phyloP scores from a whole-genome alignment of 345 rosid genomes.

The Citrus medica region DNA sequence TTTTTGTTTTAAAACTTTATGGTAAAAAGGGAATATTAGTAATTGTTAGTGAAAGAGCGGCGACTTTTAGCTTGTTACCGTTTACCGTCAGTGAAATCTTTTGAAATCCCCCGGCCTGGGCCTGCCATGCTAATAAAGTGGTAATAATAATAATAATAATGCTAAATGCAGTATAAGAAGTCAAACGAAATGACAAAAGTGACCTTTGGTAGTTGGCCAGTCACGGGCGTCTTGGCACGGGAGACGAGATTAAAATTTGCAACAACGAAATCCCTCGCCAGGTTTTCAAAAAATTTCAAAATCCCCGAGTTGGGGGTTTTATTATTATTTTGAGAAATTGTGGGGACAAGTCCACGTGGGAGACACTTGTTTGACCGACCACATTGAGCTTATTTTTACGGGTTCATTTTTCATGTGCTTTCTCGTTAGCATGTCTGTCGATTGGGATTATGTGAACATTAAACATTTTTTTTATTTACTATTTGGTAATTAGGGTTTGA shows the following conservation, averaged over 20 bases:
- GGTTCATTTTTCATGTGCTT: not conserved
- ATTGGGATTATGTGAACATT: not conserved
- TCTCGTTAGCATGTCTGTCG: not conserved
- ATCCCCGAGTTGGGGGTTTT: not conserved
- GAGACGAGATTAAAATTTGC: conserved; percentile 6
- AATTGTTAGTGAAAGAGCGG: not conserved
- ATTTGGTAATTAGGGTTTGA: too few species aligned
- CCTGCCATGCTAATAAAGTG: not conserved
- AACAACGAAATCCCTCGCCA: conserved; percentile 7
- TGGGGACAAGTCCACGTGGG: conserved; percentile 9
- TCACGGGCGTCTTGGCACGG: conserved; percentile 18
- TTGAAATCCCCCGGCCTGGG: conserved; percentile 10
- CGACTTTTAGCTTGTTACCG: not conserved
- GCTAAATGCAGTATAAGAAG: not conserved
- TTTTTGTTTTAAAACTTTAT: not conserved
- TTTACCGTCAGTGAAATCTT: not conserved
- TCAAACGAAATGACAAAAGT: conserved; percentile 1
- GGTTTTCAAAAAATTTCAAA: conserved; percentile 3
- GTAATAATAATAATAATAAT: not conserved
- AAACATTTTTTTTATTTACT: too few species aligned
- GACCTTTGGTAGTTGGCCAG: not conserved
- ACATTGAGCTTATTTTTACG: not conserved
- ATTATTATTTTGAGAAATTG: not conserved
- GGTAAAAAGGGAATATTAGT: not conserved
- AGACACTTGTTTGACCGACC: not conserved